Evolutionary conservation across 768 basidiomycete species (phyloP).

Genomic region (Coprinopsis sp.): DNA sequence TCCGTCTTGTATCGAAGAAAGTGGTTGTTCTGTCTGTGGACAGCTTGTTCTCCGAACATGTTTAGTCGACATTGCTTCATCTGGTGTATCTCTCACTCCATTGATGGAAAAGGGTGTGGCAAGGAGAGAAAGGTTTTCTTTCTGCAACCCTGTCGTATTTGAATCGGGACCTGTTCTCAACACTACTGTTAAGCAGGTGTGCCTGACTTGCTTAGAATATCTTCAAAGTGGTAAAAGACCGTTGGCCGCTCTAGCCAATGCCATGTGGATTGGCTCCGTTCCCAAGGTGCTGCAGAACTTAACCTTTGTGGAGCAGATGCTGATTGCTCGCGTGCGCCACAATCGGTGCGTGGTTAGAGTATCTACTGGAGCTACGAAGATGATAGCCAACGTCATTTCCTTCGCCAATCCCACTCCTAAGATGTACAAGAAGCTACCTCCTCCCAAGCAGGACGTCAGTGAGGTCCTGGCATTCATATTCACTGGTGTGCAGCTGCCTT

Average conservation of each 20-base stretch:
- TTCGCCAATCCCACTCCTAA: constrained; percentile 20
- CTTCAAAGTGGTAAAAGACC: neutral
- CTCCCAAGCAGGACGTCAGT: constrained; percentile 12
- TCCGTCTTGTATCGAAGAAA: neutral
- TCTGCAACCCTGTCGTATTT: neutral
- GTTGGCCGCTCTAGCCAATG: neutral
- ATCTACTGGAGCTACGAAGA: constrained; percentile 9
- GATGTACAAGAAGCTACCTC: constrained; percentile 19
- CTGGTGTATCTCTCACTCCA: neutral
- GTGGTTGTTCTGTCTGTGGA: neutral
- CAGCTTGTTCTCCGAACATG: neutral
- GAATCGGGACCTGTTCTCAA: neutral
- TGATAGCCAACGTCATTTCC: constrained; percentile 22
- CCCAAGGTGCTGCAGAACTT: neutral
- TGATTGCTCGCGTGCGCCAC: neutral
- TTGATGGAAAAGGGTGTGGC: neutral
- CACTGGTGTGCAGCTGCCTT: constrained; percentile 9
- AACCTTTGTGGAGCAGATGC: neutral
- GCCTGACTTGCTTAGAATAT: neutral
- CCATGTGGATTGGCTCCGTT: neutral
- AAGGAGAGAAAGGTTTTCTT: neutral
- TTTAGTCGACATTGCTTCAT: neutral
- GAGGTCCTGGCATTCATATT: neutral
- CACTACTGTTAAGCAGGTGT: neutral
- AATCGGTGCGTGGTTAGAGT: neutral